A percentile compares a stretch with the other conserved stretches of the same genome.
Conservation (phyloP, 23 red algal genomes). For the Gracilariopsis chorda region DNA sequence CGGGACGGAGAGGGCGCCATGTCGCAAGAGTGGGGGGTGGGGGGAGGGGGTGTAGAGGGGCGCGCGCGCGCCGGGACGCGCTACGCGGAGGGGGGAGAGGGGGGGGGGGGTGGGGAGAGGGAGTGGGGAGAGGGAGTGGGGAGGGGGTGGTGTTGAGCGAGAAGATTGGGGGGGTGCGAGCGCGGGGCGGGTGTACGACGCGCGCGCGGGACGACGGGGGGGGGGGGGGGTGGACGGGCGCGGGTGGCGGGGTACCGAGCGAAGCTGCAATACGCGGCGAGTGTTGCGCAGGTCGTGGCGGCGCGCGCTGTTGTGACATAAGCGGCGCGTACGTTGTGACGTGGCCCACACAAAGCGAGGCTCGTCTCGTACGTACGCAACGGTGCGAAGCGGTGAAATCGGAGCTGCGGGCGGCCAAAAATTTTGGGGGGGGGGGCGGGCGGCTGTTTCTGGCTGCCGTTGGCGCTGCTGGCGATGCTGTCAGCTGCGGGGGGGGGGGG, state of each 20-base stretch:
- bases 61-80: background rate
- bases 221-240: background rate
- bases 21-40: background rate
- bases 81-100: background rate
- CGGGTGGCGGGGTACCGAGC: background rate
- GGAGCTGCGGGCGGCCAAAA: no score
- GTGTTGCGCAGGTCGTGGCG: no score
- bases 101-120: background rate
- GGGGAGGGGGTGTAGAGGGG: background rate
- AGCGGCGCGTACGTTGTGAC: no score
- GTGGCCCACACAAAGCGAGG: no score
- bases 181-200: background rate
- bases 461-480: no score
- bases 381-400: no score
- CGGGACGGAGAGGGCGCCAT: background rate
- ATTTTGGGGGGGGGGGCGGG: no score
- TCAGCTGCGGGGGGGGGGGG: no score
- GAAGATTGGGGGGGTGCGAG: background rate
- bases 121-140: background rate
- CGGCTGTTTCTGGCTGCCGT: no score
- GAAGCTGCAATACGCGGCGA: background rate
- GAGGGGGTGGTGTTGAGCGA: background rate
- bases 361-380: background rate
- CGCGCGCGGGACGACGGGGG: background rate
- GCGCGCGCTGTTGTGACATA: background rate